Evolutionary conservation across 768 basidiomycete species (phyloP).

Genomic region (Boletus rex-veris): DNA sequence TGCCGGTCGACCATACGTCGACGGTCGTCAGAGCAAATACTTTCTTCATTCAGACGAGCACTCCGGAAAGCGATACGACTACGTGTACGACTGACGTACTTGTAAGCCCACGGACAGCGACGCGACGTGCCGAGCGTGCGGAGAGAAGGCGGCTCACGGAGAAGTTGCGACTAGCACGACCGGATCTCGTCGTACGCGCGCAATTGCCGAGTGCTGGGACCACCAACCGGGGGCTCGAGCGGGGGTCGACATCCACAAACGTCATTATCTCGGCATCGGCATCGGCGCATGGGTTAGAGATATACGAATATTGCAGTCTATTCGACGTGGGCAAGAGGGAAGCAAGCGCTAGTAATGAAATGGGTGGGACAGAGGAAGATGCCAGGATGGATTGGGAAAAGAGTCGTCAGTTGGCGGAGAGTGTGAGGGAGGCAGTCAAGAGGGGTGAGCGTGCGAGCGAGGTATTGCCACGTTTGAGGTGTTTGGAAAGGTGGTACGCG

Average conservation of each 20-base stretch:
- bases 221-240: neutral
- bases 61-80: neutral
- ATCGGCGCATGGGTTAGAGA: neutral
- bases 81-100: neutral
- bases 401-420: slow-evolving; percentile 21
- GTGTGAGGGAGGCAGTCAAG: slow-evolving; percentile 21
- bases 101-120: slow-evolving; percentile 19
- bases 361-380: slow-evolving; percentile 5
- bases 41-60: neutral
- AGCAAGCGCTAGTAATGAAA: neutral
- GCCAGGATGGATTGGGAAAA: slow-evolving; percentile 26
- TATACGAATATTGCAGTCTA: too few relatives aligned
- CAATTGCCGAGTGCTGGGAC: slow-evolving; percentile 26
- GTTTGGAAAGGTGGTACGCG: slow-evolving; percentile 19
- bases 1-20: neutral
- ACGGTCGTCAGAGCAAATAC: neutral
- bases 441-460: slow-evolving; percentile 16
- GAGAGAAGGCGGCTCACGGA: slow-evolving; percentile 32
- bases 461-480: slow-evolving; percentile 28
- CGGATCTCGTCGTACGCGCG: slow-evolving; percentile 36
- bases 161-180: slow-evolving; percentile 42
- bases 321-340: too few relatives aligned
- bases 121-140: slow-evolving; percentile 18
- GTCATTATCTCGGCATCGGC: neutral
- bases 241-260: neutral